phyloP scores from a whole-genome alignment of 768 basidiomycete species.

The Russula ochroleuca region DNA sequence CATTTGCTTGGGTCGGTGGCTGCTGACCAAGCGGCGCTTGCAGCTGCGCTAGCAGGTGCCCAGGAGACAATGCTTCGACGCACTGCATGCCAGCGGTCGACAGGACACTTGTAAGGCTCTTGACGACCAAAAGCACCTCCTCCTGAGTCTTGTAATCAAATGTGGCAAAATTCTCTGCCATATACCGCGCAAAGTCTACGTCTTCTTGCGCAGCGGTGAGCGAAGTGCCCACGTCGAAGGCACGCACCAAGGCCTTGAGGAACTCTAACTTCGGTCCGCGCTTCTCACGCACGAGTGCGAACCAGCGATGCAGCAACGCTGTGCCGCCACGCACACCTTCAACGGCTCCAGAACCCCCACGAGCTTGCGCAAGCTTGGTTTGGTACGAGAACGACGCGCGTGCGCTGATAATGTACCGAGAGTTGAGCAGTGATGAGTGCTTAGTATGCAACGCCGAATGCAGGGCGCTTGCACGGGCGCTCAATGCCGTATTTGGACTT shows the following conservation, averaged over 20 bases:
- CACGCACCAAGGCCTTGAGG: conserved; percentile 73
- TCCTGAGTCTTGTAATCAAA: conserved; percentile 96
- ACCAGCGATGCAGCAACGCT: conserved; percentile 88
- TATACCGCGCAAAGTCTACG: conserved; percentile 82
- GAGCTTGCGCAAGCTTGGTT: conserved; percentile 45
- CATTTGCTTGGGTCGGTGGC: neutral
- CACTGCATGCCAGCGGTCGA: conserved; percentile 79
- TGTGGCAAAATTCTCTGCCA: conserved; percentile 89
- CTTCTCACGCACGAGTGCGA: conserved; percentile 87
- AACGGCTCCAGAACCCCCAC: conserved; percentile 32
- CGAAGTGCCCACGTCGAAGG: conserved; percentile 68
- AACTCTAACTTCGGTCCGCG: conserved; percentile 82
- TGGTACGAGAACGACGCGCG: conserved; percentile 82
- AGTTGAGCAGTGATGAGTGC: conserved; percentile 84
- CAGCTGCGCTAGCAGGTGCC: conserved; percentile 61
- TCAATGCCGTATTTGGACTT: conserved; percentile 53
- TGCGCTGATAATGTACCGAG: conserved; percentile 78
- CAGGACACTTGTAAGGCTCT: conserved; percentile 66
- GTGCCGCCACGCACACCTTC: conserved; percentile 47
- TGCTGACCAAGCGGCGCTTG: conserved; percentile 34
- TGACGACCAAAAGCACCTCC: conserved; percentile 83
- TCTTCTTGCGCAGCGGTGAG: conserved; percentile 68
- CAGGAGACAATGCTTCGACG: conserved; percentile 69
- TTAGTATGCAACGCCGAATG: conserved; percentile 83
- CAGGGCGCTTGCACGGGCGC: conserved; percentile 71